phyloP scores from a whole-genome alignment of 192 early-diverging fungal genomes.

The Coemansia sp. region DNA sequence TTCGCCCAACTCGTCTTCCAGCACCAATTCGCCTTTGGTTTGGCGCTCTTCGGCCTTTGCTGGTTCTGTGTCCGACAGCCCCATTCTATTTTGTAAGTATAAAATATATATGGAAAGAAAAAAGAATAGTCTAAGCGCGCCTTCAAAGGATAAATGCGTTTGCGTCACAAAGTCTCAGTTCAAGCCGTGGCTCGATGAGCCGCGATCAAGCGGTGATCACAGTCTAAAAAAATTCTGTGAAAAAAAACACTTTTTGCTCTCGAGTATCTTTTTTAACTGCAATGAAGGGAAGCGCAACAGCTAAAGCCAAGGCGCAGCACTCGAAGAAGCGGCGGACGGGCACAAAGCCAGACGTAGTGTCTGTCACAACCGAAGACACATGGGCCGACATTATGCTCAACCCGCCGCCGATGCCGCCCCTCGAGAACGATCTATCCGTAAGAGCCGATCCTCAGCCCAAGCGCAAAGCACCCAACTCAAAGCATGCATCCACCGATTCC shows the following conservation, averaged over 20 bases:
- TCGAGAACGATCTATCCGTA: background rate
- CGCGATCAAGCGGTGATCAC: too few species aligned
- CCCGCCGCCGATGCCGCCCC: constrained; percentile 45
- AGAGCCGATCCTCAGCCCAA: background rate
- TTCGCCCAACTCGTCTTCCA: constrained; percentile 69
- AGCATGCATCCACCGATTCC: background rate
- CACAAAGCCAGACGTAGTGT: background rate
- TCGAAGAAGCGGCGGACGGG: background rate
- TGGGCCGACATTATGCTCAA: constrained; percentile 42
- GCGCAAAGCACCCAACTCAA: constrained; percentile 9
- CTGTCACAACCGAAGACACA: constrained; percentile 10
- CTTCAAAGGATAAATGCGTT: too few species aligned
- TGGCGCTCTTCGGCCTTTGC: background rate
- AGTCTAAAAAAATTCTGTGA: too few species aligned
- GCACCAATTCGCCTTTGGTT: constrained; percentile 12
- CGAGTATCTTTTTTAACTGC: background rate
- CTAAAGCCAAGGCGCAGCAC: background rate
- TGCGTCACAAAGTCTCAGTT: too few species aligned
- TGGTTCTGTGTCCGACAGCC: background rate
- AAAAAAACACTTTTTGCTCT: background rate
- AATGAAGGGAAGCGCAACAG: background rate
- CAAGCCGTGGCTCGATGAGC: too few species aligned
- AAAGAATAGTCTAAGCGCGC: too few species aligned
- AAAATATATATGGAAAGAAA: background rate
- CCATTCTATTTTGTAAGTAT: background rate